phyloP scores from a whole-genome alignment of 306 rosid genomes.

The Vigna reflexopilosa region DNA sequence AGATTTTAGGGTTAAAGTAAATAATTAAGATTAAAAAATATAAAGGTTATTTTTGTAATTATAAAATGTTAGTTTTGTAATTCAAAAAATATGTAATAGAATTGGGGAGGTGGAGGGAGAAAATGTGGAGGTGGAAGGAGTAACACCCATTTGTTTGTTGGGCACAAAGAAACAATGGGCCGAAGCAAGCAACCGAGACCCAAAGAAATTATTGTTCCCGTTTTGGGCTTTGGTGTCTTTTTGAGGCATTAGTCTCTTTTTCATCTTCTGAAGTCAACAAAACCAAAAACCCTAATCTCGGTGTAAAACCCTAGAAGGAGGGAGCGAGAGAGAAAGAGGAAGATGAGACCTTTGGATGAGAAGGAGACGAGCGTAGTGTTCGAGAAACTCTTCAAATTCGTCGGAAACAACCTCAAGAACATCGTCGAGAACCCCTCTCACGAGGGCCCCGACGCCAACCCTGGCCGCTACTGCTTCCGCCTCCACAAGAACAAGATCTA shows the following conservation, averaged over 20 bases:
- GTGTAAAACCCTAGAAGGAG: conserved; percentile 24
- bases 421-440: conserved; percentile 85
- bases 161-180: not conserved
- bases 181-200: not conserved
- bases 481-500: conserved; percentile 82
- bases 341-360: conserved; percentile 90
- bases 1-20: too few relatives aligned
- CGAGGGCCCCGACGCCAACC: conserved; percentile 77
- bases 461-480: conserved; percentile 93
- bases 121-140: too few relatives aligned
- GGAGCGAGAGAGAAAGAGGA: not conserved
- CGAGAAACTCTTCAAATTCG: conserved; percentile 88
- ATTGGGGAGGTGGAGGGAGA: too few relatives aligned
- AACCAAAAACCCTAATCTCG: conserved; percentile 24
- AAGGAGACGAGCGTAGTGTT: conserved; percentile 76
- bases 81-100: too few relatives aligned
- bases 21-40: too few relatives aligned
- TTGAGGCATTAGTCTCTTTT: too few relatives aligned
- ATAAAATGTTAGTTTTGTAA: too few relatives aligned
- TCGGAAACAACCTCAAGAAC: conserved; percentile 87
- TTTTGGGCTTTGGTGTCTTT: not conserved
- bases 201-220: too few relatives aligned
- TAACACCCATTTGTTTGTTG: not conserved
- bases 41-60: too few relatives aligned
- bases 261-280: not conserved